Percentiles rank a stretch among this genome's conserved stretches.
Conservation (phyloP, 2,329 filamentous ascomycete genomes). For the Epichloe aotearoae region DNA sequence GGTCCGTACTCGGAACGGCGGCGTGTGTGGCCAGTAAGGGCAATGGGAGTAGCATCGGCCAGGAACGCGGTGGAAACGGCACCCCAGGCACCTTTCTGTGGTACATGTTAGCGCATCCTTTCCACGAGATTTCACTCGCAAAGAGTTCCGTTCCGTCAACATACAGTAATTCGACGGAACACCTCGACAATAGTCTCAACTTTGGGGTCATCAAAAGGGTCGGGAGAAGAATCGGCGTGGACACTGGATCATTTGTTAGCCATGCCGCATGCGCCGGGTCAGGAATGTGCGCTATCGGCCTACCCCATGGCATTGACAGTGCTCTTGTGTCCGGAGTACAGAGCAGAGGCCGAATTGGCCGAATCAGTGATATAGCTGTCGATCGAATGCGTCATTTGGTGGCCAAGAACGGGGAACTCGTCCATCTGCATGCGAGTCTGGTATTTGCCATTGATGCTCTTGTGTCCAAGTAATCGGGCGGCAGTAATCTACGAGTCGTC, state of each 20-base stretch:
- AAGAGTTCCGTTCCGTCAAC: constrained; percentile 14
- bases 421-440: constrained; percentile 64
- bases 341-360: constrained; percentile 69
- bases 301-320: constrained; percentile 68
- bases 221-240: constrained; percentile 63
- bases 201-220: constrained; percentile 71
- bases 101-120: neutral
- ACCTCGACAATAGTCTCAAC: constrained; percentile 74
- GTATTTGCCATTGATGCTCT: constrained; percentile 75
- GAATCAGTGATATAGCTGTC: constrained; percentile 79
- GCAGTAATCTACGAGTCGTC: constrained; percentile 45
- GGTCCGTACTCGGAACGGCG: constrained; percentile 55
- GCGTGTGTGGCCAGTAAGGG: constrained; percentile 59
- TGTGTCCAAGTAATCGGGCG: constrained; percentile 68
- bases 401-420: constrained; percentile 68
- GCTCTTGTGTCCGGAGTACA: constrained; percentile 76
- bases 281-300: constrained; percentile 2
- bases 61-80: constrained; percentile 70
- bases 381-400: constrained; percentile 82
- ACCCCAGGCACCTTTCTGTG: constrained; percentile 40
- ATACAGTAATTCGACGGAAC: constrained; percentile 54
- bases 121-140: neutral
- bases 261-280: neutral
- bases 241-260: constrained; percentile 27
- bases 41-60: constrained; percentile 72